Base-by-base conservation (phyloP, 2,329 filamentous ascomycete species). In the Phaeosphaeria sp. region DNA sequence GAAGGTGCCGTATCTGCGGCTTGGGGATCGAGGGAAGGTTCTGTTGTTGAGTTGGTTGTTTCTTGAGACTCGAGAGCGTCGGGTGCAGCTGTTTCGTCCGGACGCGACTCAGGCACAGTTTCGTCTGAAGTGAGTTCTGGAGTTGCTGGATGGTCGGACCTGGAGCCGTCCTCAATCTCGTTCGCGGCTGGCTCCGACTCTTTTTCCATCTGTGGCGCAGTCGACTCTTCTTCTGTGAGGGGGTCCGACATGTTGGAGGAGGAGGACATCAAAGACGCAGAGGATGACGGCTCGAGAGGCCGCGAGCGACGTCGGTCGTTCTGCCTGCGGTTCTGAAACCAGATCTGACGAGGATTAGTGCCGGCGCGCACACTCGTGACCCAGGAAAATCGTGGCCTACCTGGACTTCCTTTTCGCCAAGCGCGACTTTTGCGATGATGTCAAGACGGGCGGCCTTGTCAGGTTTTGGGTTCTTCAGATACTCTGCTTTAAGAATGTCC, bases 371-470 rank as follows among this genome's bases (percentile, higher is more conserved):
- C 59, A 58, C 62, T 61, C 57, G 67, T 69, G 69, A 74, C 69
- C 24, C 25, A 60, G 51, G 39, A 57, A 56, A 60, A 46, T 62
- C 50, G 51, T 45, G 56, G 78, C 89, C 78, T 81, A 97, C 94
- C 88, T 97, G 94, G 39, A 97, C 92, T 82, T 97, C 93, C 78
- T 97, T 97, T 81, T 97, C 93, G 66, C 91, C 94, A 63, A 98
- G 84, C 22, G 91, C 90, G 60, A 97, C 93, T 78, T 89, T 91
- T 79, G 87, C 86, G 59, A 96, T 92, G 63, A 98, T 93, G 57
- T 89, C 89, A 47, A 91, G 85, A 80, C 94, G 91, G 77, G 92
- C 90, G 55, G 88, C 85, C 80, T 96, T 97, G 81, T 97, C 93
- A 33, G 94, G 94, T 78, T 97, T 97, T 6, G 92, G 87, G 76